Percentiles rank a stretch among this genome's conserved stretches.
phyloP scores from a whole-genome alignment of 78 protist species.

The Reticulomyxa filosa region DNA sequence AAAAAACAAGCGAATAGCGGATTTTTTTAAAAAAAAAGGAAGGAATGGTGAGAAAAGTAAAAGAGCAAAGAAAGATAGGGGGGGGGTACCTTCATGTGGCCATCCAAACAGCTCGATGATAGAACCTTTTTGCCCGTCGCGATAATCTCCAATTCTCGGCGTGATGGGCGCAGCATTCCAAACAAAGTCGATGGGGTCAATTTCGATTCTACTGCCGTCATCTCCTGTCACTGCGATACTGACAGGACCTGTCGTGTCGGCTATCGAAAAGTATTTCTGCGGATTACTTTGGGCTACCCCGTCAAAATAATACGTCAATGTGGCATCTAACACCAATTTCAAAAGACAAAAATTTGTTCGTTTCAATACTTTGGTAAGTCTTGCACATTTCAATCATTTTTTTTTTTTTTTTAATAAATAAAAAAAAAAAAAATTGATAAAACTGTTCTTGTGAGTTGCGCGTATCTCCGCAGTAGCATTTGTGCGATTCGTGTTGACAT shows the following conservation, averaged over 20 bases:
- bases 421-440: no score
- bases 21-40: no score
- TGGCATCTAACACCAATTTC: no score
- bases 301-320: slow-evolving; percentile 8
- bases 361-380: no score
- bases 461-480: not conserved
- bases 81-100: slow-evolving; percentile 38
- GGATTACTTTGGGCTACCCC: not conserved
- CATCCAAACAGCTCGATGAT: slow-evolving; percentile 44
- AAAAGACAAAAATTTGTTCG: no score
- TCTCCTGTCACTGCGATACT: not conserved
- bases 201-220: not conserved
- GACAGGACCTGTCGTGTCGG: not conserved
- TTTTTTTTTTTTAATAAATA: no score
- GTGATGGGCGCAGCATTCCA: not conserved
- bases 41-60: no score
- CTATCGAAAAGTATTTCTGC: not conserved
- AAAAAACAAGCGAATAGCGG: no score
- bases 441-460: not conserved
- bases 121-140: slow-evolving; percentile 40
- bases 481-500: not conserved
- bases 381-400: no score
- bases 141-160: slow-evolving; percentile 17
- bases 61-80: no score
- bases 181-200: not conserved